Evolutionary conservation across 805 yeast species (phyloP).

Genomic region (Candida ovalis): DNA sequence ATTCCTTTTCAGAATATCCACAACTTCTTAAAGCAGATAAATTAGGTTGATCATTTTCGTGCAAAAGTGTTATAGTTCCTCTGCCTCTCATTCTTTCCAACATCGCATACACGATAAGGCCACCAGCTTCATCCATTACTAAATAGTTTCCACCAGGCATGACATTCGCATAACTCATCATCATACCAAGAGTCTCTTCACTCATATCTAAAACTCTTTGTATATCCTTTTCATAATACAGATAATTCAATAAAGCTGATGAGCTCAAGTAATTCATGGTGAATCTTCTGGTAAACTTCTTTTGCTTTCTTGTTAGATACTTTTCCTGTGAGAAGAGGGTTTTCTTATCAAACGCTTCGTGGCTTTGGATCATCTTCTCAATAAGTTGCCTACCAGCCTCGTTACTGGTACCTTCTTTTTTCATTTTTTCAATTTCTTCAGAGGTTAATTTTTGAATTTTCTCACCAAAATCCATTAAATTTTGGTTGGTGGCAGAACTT

Average conservation of each 20-base stretch:
- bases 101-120: constrained; percentile 79
- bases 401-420: constrained; percentile 60
- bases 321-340: constrained; percentile 89
- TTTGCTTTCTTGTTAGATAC: constrained; percentile 86
- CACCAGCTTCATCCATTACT: constrained; percentile 92
- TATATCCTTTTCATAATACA: constrained; percentile 71
- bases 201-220: constrained; percentile 73
- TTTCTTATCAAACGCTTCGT: constrained; percentile 82
- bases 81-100: constrained; percentile 88
- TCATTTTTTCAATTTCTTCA: constrained; percentile 83
- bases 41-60: constrained; percentile 93
- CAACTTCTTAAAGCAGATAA: constrained; percentile 64
- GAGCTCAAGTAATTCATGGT: constrained; percentile 74
- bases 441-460: constrained; percentile 67
- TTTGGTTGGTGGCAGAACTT: constrained; percentile 60
- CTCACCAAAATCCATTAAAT: constrained; percentile 64
- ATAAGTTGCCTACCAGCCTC: constrained; percentile 74
- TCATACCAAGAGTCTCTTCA: constrained; percentile 75
- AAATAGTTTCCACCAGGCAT: constrained; percentile 88
- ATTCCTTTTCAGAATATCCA: constrained; percentile 53
- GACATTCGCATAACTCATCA: constrained; percentile 75
- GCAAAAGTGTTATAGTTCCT: constrained; percentile 64
- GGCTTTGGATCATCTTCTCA: constrained; percentile 76
- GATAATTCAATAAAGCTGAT: constrained; percentile 63
- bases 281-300: constrained; percentile 83